Conservation (phyloP, 2,329 filamentous ascomycete species). For the Scleromitrula shiraiana region DNA sequence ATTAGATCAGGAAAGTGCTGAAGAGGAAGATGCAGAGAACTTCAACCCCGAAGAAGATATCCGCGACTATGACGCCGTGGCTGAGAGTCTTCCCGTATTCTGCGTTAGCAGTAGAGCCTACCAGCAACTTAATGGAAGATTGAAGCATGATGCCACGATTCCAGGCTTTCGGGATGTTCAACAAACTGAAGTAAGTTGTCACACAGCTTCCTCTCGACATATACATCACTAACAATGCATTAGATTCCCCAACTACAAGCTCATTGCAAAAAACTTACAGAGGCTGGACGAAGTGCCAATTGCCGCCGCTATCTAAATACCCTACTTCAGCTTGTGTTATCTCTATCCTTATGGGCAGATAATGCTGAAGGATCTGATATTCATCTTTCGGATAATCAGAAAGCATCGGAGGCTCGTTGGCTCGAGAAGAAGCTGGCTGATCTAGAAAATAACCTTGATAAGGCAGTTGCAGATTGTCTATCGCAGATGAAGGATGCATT, state of each 20-base stretch:
- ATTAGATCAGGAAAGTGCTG: conserved; percentile 45
- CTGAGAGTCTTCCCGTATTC: conserved; percentile 50
- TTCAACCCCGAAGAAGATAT: conserved; percentile 47
- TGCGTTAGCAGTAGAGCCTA: conserved; percentile 56
- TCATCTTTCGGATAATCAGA: conserved; percentile 35
- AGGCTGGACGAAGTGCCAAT: conserved; percentile 36
- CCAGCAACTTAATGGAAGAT: conserved; percentile 49
- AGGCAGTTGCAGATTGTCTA: conserved; percentile 33
- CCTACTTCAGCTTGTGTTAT: conserved; percentile 43
- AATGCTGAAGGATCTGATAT: conserved; percentile 35
- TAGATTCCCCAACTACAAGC: conserved; percentile 23
- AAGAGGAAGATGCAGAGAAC: conserved; percentile 44
- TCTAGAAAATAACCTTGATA: conserved; percentile 36
- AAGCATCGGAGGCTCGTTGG: conserved; percentile 31
- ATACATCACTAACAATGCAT: neutral
- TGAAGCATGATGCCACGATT: conserved; percentile 43
- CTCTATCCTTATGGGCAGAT: conserved; percentile 42
- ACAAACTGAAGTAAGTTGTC: conserved; percentile 41
- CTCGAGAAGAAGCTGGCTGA: conserved; percentile 33
- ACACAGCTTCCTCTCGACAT: neutral
- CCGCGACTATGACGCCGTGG: conserved; percentile 51
- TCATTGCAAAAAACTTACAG: conserved; percentile 52
- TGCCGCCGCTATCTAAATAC: conserved; percentile 44
- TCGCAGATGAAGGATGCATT: conserved; percentile 34
- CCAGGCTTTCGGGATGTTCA: conserved; percentile 43